Evolutionary conservation across 208 protist species (phyloP), one percentile per base, ranked within the genome.

Genomic region (Phytomonas francai): DNA sequence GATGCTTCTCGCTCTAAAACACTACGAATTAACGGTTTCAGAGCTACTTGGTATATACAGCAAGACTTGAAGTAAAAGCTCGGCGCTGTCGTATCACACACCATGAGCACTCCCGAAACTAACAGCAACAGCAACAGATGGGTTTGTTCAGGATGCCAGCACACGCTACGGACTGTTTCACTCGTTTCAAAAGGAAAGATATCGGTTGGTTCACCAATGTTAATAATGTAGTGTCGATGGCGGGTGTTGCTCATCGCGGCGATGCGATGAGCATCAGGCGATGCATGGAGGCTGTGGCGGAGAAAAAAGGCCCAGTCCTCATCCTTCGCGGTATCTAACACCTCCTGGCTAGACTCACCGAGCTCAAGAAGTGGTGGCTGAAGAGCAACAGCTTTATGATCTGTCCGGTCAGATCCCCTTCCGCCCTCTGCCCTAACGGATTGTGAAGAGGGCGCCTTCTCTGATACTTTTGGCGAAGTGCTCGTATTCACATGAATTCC

Each of bases 171-270:
- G 59, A 95, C 86, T 6, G 74, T 7, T 36, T 79, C 76, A 27
- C 67, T 42, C 63, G 84, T 89, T 67, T 71, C 72, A 51, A 90
- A 82, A 65, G 85, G 79, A 61, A 79, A 85, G 28, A 89, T 79
- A 45, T 67, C 70, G 6, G 70, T 79, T 12, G 67, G 75, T 31
- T 69, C 68, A 31, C 63, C 27, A 28, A 95, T 61, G 67, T 89
- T 76, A 45, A 92, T 65, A 45, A 91, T 60, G 71, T 88, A 91
- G 67, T 92, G 89, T n/a, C 73, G 78, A 11, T 57, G 63, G 11
- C 33, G 51, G 33, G 58, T 60, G 49, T 75, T 89, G 78, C 82
- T 85, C 31, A 95, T 87, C 45, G 67, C 79, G 3, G 84, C 83
- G 14, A 95, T 39, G 16, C 70, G 69, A 11, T 69, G 78, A 14